Evolutionary conservation across 495 filamentous ascomycete species (phyloP).

Genomic region (Aspergillus sclerotioniger): DNA sequence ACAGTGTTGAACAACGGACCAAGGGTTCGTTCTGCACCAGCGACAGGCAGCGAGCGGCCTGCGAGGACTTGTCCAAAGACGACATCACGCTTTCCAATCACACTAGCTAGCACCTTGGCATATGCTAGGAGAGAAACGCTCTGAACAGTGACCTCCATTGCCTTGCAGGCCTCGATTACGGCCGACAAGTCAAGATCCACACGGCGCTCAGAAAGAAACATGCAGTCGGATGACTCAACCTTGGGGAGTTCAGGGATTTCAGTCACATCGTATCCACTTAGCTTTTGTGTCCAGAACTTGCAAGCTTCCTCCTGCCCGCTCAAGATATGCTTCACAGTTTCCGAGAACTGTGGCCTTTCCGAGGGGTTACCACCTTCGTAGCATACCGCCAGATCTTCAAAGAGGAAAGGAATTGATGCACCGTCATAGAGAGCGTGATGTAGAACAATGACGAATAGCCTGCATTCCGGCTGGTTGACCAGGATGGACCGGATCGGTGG

Average conservation of each 20-base stretch:
- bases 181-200: slow-evolving; percentile 38
- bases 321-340: slow-evolving; percentile 31
- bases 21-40: slow-evolving; percentile 64
- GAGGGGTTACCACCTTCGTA: slow-evolving; percentile 27
- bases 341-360: slow-evolving; percentile 25
- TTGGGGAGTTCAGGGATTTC: slow-evolving; percentile 21
- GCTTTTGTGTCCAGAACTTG: slow-evolving; percentile 41
- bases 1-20: slow-evolving; percentile 93
- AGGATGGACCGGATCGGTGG: slow-evolving; percentile 23
- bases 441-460: slow-evolving; percentile 42
- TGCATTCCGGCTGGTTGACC: slow-evolving; percentile 20
- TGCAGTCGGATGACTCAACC: slow-evolving; percentile 18
- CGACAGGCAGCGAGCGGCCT: slow-evolving; percentile 59
- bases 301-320: slow-evolving; percentile 21
- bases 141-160: slow-evolving; percentile 69
- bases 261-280: slow-evolving; percentile 25
- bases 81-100: slow-evolving; percentile 64
- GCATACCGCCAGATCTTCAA: slow-evolving; percentile 52
- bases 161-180: slow-evolving; percentile 46
- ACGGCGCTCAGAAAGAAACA: slow-evolving; percentile 29
- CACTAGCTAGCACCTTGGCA: slow-evolving; percentile 59
- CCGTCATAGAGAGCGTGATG: slow-evolving; percentile 91
- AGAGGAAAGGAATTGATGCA: slow-evolving; percentile 66
- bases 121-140: slow-evolving; percentile 69
- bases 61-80: slow-evolving; percentile 76